Evolutionary conservation across 2,329 filamentous ascomycete genomes (phyloP), one percentile per base, ranked within the genome.

Genomic region (Fusarium guadeloupense): DNA sequence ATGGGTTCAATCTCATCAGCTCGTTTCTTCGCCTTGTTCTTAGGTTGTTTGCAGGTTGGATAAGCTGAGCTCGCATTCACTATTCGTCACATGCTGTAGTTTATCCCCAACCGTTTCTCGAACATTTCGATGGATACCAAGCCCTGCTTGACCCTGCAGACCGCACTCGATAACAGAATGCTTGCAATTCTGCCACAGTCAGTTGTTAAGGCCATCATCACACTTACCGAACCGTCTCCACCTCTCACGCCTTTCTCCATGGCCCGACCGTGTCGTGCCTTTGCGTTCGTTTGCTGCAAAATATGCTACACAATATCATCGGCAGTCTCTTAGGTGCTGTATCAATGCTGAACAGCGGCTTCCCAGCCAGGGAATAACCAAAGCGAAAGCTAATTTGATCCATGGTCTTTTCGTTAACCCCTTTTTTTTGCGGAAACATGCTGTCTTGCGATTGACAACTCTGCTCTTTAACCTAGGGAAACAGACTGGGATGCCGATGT

Each of bases 51-150:
- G 56, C 57, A 51, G 54, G 23, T 41, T 45, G 41, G 23, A 44
- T 25, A 54, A 30, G 59, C 38, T 39, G 30, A 60, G 41, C 51
- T 56, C 50, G 57, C 61, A 49, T 57, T 45, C 30, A 20, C 16
- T 23, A 39, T 25, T 41, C 57, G 41, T 60, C 59, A 54, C 52
- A 54, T 62, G 51, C 50, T 38, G 48, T 23, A 44, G 34, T 43
- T 48, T 44, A 40, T 41, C 34, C 42, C 43, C 51, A 57, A 51
- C 38, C 60, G 62, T 30, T 65, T 65, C 62, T 64, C 57, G 62
- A 65, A 64, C 34, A 30, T 25, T 64, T 64, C 34, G 30, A 61
- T 50, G 40, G 40, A 16, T 47, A 41, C 30, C 30, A 28, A 52
- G n/a, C 52, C 56, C 46, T 40, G 56, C 30, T 37, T 20, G 58